Conservation (phyloP, 2,329 filamentous ascomycete genomes). For the Tolypocladium ovalisporum region DNA sequence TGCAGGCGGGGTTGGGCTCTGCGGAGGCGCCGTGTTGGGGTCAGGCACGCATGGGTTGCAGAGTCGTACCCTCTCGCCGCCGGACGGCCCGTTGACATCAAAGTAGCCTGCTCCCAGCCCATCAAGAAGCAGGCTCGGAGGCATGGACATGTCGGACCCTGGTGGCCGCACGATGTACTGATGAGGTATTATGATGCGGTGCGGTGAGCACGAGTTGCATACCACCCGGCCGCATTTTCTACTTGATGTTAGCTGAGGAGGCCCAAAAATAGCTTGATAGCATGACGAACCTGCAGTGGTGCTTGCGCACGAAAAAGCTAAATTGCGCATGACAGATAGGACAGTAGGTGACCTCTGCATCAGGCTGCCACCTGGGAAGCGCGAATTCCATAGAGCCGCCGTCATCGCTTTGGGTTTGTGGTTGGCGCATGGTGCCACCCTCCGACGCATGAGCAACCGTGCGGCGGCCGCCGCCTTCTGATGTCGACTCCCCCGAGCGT, state of each 20-base stretch:
- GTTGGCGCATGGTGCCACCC: background rate
- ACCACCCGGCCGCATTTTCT: conserved; percentile 91
- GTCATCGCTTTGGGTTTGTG: background rate
- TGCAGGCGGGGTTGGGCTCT: conserved; percentile 24
- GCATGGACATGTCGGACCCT: conserved; percentile 26
- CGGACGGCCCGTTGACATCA: conserved; percentile 34
- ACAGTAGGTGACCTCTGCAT: conserved; percentile 70
- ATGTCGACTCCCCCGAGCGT: background rate
- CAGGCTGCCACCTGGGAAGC: conserved; percentile 78
- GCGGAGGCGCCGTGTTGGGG: conserved; percentile 46
- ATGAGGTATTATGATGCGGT: conserved; percentile 87
- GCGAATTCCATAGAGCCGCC: conserved; percentile 30
- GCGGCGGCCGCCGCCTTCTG: background rate
- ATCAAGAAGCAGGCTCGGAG: conserved; percentile 25
- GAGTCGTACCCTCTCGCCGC: conserved; percentile 47
- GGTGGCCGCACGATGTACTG: conserved; percentile 85
- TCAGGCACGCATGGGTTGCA: conserved; percentile 54
- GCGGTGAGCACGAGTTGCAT: conserved; percentile 80
- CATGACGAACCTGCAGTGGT: conserved; percentile 68
- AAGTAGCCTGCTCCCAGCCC: conserved; percentile 27
- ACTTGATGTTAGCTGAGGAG: conserved; percentile 5
- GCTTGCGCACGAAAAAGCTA: conserved; percentile 76
- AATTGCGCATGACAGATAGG: conserved; percentile 77
- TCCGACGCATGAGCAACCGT: background rate
- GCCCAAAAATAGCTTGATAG: background rate